Evolutionary conservation across 805 yeast genomes (phyloP).

Genomic region (Lipomyces kockii): DNA sequence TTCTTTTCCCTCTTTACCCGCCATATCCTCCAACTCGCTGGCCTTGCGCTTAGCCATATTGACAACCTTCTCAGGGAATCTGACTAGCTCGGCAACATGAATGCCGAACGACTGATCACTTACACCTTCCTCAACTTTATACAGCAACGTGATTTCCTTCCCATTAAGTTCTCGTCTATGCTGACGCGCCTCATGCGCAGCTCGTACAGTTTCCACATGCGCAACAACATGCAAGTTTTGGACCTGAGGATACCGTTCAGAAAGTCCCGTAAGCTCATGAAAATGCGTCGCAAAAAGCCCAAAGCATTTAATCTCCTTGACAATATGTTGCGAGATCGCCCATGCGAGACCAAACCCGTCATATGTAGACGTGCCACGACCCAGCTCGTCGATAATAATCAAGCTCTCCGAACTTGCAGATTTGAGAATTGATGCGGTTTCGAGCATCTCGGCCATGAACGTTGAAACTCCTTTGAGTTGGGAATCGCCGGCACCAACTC

Average conservation of each 20-base stretch:
- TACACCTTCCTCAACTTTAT: constrained; percentile 95
- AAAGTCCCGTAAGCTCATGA: constrained; percentile 86
- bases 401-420: constrained; percentile 79
- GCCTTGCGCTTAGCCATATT: constrained; percentile 96
- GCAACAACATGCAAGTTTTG: constrained; percentile 91
- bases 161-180: constrained; percentile 43
- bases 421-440: constrained; percentile 83
- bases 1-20: constrained; percentile 46
- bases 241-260: constrained; percentile 64
- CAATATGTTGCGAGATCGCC: constrained; percentile 89
- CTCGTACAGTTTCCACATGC: constrained; percentile 60
- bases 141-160: constrained; percentile 81
- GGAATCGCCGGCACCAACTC: constrained; percentile 99
- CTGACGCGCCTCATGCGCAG: constrained; percentile 42
- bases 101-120: constrained; percentile 97
- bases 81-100: constrained; percentile 94
- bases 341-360: constrained; percentile 98
- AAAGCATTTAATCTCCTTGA: constrained; percentile 71
- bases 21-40: constrained; percentile 73
- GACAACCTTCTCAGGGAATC: constrained; percentile 87
- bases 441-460: constrained; percentile 95
- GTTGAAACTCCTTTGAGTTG: constrained; percentile 97
- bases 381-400: constrained; percentile 90
- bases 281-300: constrained; percentile 96
- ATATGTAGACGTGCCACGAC: constrained; percentile 87